A percentile compares a stretch with the other conserved stretches of the same genome.
These are phyloP conservation scores for Ceratocystis cacaofunesta DNA, from an alignment of 2,329 filamentous ascomycete species.

Conservation along the genomic window DNA sequence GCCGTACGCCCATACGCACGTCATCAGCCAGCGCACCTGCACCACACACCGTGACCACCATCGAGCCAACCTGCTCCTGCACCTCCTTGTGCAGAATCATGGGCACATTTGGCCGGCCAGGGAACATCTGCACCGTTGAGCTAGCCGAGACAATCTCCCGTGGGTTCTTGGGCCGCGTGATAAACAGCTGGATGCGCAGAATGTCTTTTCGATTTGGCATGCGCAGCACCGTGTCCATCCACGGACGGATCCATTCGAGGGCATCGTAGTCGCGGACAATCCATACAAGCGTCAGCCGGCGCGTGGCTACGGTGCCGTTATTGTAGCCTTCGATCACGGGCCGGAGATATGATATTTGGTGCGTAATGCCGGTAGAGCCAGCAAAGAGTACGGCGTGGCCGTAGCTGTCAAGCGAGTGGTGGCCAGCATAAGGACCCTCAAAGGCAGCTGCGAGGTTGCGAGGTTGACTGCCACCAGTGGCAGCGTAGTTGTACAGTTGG, in stretches of 20 bases:
- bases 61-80: constrained; percentile 67
- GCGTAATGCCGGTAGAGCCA: constrained; percentile 86
- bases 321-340: constrained; percentile 58
- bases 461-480: constrained; percentile 34
- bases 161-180: constrained; percentile 74
- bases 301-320: constrained; percentile 59
- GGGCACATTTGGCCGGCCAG: constrained; percentile 70
- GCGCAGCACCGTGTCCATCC: constrained; percentile 58
- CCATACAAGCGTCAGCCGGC: constrained; percentile 76
- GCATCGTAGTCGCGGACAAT: constrained; percentile 80
- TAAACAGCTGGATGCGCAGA: constrained; percentile 74
- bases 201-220: constrained; percentile 72
- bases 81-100: constrained; percentile 72
- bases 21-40: constrained; percentile 63
- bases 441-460: constrained; percentile 57
- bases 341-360: constrained; percentile 77
- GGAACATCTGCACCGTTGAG: constrained; percentile 77
- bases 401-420: constrained; percentile 79
- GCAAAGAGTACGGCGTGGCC: constrained; percentile 84
- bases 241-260: constrained; percentile 84
- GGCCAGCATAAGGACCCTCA: constrained; percentile 78
- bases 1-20: constrained; percentile 52
- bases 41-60: constrained; percentile 72
- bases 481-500: constrained; percentile 58
- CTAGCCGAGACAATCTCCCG: constrained; percentile 65